Evolutionary conservation across 345 rosid genomes (phyloP), one percentile per base, ranked within the genome.

Genomic region (Hibiscus mutabilis): DNA sequence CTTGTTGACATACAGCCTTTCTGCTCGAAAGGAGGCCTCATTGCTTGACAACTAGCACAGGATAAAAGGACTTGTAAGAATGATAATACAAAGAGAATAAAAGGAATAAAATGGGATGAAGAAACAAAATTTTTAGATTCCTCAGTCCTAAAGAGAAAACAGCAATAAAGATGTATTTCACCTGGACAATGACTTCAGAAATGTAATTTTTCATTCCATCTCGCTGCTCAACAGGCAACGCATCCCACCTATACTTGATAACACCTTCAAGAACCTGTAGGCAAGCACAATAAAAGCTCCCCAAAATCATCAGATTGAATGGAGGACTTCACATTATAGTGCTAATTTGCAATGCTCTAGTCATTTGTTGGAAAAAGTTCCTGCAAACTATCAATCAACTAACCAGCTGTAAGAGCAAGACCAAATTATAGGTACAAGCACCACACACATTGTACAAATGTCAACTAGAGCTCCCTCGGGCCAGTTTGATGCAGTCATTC

Each of bases 201-300:
- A 96, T 92, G 78, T 92, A 92, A 76, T 96, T 96, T 86, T 89
- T 96, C 97, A 96, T 95, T 62, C 99, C 98, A 86, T 96, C 99
- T 64, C 99, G 86, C 73, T 96, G 99, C 74, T 89, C 94, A 73
- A 78, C 93, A 14, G 98, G 99, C 79, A 96, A 84, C 3, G 95
- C 98, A 77, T 96, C 92, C 99, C 99, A 96, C 78, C 97, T 84
- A 71, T 96, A 96, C 85, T 96, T 96, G 24, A 96, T 92, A 62
- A 96, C 99, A 69, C 98, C 92, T 84, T 96, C 99, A 61, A 92
- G 87, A 60, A 96, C 98, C 99, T 92, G 85, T n/a, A 74, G 22
- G 79, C 56, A 53, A 27, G 68, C 9, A 53, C 42, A 4, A 72
- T 53, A 21, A 55, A 31, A n/a, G 33, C 4, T 11, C 16, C 46